Conservation (phyloP, 2,329 filamentous ascomycete genomes). For the Aureobasidium namibiae region DNA sequence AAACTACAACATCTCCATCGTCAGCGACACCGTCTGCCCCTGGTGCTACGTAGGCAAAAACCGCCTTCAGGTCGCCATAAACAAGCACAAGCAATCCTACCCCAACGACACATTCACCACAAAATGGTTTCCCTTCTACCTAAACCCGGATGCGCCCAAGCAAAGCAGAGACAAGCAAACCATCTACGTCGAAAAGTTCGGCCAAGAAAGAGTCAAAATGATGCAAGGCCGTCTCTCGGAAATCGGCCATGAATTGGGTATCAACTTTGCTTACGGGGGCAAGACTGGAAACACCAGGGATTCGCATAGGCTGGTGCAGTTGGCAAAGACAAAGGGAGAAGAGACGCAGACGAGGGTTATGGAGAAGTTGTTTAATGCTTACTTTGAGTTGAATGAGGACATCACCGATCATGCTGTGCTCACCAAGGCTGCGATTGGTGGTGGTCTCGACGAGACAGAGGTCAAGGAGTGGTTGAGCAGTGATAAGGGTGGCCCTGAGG, state of each 20-base stretch:
- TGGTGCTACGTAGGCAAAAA: constrained; percentile 71
- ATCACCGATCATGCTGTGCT: constrained; percentile 36
- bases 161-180: constrained; percentile 45
- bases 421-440: constrained; percentile 33
- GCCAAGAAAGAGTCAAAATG: constrained; percentile 49
- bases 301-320: constrained; percentile 67
- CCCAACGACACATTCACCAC: constrained; percentile 62
- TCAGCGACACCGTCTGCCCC: constrained; percentile 77
- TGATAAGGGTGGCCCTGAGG: constrained; percentile 36
- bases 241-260: constrained; percentile 57
- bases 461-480: constrained; percentile 35
- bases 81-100: constrained; percentile 47
- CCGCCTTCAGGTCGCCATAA: constrained; percentile 64
- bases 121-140: constrained; percentile 72
- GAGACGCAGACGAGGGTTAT: constrained; percentile 53
- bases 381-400: constrained; percentile 42
- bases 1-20: constrained; percentile 66
- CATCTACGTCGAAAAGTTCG: constrained; percentile 57
- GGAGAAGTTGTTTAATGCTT: constrained; percentile 53
- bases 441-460: constrained; percentile 36
- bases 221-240: constrained; percentile 51
- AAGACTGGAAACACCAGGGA: constrained; percentile 70
- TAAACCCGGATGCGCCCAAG: constrained; percentile 57
- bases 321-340: constrained; percentile 50
- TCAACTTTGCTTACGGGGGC: constrained; percentile 64